Conservation (phyloP, 202 grass and related monocot species). For the Musa balbisiana region DNA sequence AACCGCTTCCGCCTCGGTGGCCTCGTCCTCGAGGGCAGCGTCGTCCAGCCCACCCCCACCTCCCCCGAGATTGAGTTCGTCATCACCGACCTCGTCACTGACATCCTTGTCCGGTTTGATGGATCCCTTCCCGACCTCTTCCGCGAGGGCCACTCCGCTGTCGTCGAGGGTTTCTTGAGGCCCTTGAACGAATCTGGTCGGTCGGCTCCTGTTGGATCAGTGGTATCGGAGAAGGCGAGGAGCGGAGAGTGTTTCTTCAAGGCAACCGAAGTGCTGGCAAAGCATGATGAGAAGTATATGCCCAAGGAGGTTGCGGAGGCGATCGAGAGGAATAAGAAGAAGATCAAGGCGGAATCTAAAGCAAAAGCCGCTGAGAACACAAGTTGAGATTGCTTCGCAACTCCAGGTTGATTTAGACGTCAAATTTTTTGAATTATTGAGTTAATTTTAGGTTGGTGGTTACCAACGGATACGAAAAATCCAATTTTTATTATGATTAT, state of each 20-base stretch:
- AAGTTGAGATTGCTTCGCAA: background rate
- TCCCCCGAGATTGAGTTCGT: slow-evolving; percentile 93
- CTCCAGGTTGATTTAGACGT: background rate
- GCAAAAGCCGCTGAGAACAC: slow-evolving; percentile 5
- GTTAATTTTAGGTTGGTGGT: background rate
- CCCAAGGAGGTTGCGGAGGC: slow-evolving; percentile 90
- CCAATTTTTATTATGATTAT: background rate
- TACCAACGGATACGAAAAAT: background rate
- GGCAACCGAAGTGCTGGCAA: slow-evolving; percentile 83
- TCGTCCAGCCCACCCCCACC: slow-evolving; percentile 44
- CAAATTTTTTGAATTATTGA: background rate
- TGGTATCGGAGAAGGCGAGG: slow-evolving; percentile 64
- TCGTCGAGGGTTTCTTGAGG: slow-evolving; percentile 79
- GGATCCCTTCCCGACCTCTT: slow-evolving; percentile 87
- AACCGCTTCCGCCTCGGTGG: slow-evolving; percentile 68
- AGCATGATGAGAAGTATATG: slow-evolving; percentile 99
- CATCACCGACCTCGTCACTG: slow-evolving; percentile 84
- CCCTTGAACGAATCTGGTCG: slow-evolving; percentile 34
- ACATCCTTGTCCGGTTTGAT: slow-evolving; percentile 85
- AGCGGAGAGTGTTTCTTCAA: slow-evolving; percentile 50
- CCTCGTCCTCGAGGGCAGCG: slow-evolving; percentile 83
- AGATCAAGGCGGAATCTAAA: slow-evolving; percentile 26
- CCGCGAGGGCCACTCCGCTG: slow-evolving; percentile 89
- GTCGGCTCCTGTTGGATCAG: slow-evolving; percentile 20
- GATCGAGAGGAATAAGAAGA: slow-evolving; percentile 83